These are phyloP conservation scores for Dactylellina parvicollis DNA, from an alignment of 2,329 filamentous ascomycete genomes.

Conservation along the genomic window DNA sequence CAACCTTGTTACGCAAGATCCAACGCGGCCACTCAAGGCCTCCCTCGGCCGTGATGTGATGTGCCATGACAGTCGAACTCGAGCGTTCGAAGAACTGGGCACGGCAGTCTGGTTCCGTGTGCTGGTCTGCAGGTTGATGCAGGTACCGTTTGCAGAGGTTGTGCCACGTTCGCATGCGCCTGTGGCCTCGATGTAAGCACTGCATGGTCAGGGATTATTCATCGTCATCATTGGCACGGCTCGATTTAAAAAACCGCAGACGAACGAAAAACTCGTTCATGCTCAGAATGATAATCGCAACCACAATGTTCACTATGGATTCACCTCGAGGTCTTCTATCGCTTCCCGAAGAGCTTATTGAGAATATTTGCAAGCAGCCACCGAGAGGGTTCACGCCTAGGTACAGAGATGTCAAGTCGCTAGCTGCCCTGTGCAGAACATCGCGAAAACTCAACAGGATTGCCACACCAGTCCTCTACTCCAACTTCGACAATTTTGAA, in stretches of 20 bases:
- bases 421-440: slow-evolving; percentile 18
- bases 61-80: too few relatives aligned
- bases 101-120: slow-evolving; percentile 12
- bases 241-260: too few relatives aligned
- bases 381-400: background rate
- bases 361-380: slow-evolving; percentile 18
- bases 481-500: background rate
- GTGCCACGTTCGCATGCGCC: slow-evolving; percentile 49
- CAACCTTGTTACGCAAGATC: slow-evolving; percentile 38
- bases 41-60: too few relatives aligned
- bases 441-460: slow-evolving; percentile 26
- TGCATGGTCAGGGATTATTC: slow-evolving; percentile 32
- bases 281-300: background rate
- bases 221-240: slow-evolving; percentile 20
- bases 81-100: background rate
- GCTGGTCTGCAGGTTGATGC: slow-evolving; percentile 31
- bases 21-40: slow-evolving; percentile 42
- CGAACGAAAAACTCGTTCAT: too few relatives aligned
- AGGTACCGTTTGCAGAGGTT: slow-evolving; percentile 53
- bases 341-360: slow-evolving; percentile 45
- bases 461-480: slow-evolving; percentile 20
- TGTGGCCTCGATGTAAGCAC: slow-evolving; percentile 24
- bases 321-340: slow-evolving; percentile 5
- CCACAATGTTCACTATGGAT: slow-evolving; percentile 7
- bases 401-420: background rate